phyloP scores from a whole-genome alignment of 805 yeast species.

The Lachancea mirantina region DNA sequence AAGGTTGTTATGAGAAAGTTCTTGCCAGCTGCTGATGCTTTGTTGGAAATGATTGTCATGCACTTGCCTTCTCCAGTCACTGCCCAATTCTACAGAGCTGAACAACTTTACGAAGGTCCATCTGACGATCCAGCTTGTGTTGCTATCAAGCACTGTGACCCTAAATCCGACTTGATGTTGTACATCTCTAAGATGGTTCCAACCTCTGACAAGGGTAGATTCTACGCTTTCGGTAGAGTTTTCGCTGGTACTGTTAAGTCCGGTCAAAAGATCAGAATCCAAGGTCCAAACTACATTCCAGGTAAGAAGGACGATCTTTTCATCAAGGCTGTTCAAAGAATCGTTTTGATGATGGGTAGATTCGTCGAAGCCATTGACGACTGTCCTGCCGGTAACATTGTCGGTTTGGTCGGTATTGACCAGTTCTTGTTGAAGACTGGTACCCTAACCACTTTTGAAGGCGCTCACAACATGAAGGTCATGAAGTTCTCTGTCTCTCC shows the following conservation, averaged over 20 bases:
- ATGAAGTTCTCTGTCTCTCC: slow-evolving; percentile 99
- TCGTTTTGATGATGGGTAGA: slow-evolving; percentile 99
- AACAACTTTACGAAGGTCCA: slow-evolving; percentile 98
- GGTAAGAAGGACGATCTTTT: slow-evolving; percentile 97
- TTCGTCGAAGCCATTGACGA: slow-evolving; percentile 96
- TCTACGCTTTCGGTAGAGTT: slow-evolving; percentile 99
- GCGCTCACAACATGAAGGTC: slow-evolving; percentile 98
- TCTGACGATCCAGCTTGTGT: slow-evolving; percentile 80
- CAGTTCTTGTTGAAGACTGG: slow-evolving; percentile 99
- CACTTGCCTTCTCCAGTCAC: slow-evolving; percentile 99
- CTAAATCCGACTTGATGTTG: slow-evolving; percentile 95
- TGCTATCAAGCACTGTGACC: slow-evolving; percentile 97
- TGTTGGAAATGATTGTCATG: slow-evolving; percentile 95
- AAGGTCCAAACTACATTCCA: slow-evolving; percentile 99
- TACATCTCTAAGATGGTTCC: slow-evolving; percentile 99
- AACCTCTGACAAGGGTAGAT: slow-evolving; percentile 99
- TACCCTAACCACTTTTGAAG: slow-evolving; percentile 94
- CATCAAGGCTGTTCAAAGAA: slow-evolving; percentile 97
- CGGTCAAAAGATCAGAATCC: slow-evolving; percentile 99
- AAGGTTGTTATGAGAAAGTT: slow-evolving; percentile 99
- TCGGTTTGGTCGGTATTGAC: slow-evolving; percentile 99
- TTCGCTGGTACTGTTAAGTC: slow-evolving; percentile 99
- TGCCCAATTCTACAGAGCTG: slow-evolving; percentile 99
- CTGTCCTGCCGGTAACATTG: slow-evolving; percentile 99
- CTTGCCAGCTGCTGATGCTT: slow-evolving; percentile 99